A percentile compares a stretch with the other conserved stretches of the same genome.
phyloP scores from a whole-genome alignment of 2,329 filamentous ascomycete genomes.

The Alternaria infectoria region DNA sequence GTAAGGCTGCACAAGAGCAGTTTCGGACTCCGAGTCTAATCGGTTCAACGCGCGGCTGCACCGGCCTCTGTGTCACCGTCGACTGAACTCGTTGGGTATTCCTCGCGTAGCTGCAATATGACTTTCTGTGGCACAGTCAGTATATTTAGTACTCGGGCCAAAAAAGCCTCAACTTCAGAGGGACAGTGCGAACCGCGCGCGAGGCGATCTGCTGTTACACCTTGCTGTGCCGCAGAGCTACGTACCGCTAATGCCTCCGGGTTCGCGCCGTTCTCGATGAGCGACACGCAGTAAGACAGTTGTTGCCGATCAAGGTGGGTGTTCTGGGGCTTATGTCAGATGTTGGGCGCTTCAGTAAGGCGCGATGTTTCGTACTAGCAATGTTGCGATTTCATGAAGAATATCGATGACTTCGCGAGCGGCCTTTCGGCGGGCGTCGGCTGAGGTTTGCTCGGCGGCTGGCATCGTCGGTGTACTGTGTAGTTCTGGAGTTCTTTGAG shows the following conservation, averaged over 20 bases:
- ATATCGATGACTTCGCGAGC: slow-evolving; percentile 83
- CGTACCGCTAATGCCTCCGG: slow-evolving; percentile 92
- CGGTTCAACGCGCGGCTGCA: slow-evolving; percentile 29
- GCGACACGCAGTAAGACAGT: slow-evolving; percentile 90
- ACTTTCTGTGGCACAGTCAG: slow-evolving; percentile 48
- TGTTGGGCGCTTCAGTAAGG: neutral
- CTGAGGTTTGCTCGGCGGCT: slow-evolving; percentile 31
- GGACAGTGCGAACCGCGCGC: slow-evolving; percentile 15
- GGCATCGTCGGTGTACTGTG: slow-evolving; percentile 17
- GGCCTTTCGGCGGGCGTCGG: slow-evolving; percentile 68
- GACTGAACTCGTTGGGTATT: slow-evolving; percentile 45
- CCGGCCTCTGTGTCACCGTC: slow-evolving; percentile 35
- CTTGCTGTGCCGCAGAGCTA: slow-evolving; percentile 25
- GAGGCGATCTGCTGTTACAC: slow-evolving; percentile 11
- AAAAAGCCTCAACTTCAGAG: neutral
- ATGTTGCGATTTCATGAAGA: slow-evolving; percentile 82
- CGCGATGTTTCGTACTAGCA: slow-evolving; percentile 68
- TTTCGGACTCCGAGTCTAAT: slow-evolving; percentile 11
- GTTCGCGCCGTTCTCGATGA: slow-evolving; percentile 97
- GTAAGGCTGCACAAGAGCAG: slow-evolving; percentile 9
- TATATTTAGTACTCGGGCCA: slow-evolving; percentile 7
- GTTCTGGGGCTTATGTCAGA: slow-evolving; percentile 66
- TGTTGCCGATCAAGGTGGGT: slow-evolving; percentile 90
- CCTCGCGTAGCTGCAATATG: slow-evolving; percentile 53
- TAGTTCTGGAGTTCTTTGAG: neutral